Conservation (phyloP, 371 early-diverging fungal species). For the Rhizopus delemar region DNA sequence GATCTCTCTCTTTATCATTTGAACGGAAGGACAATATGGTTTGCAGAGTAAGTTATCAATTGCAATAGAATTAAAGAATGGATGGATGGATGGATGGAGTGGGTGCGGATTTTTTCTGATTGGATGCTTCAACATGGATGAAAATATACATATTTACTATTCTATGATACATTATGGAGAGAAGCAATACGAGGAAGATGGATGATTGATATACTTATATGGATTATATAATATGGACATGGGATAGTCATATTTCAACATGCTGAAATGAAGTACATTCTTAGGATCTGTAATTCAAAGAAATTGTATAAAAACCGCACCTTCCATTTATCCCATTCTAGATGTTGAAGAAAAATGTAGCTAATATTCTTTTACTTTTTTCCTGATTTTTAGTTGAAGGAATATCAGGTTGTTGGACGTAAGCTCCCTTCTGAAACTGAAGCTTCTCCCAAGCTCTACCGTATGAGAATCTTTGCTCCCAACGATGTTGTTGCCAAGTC, state of each 20-base stretch:
- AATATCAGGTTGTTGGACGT: slow-evolving; percentile 75
- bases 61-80: neutral
- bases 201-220: neutral
- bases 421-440: slow-evolving; percentile 88
- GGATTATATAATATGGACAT: too few species aligned
- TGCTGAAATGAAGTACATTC: too few species aligned
- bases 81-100: neutral
- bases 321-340: too few species aligned
- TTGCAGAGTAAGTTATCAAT: slow-evolving; percentile 21
- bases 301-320: too few species aligned
- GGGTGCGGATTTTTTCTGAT: neutral
- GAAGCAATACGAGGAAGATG: too few species aligned
- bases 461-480: slow-evolving; percentile 95
- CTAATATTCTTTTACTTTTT: neutral
- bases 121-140: too few species aligned
- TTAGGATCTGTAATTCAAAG: too few species aligned
- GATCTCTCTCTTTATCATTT: slow-evolving; percentile 25
- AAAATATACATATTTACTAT: too few species aligned
- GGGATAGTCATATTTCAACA: too few species aligned
- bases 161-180: too few species aligned
- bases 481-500: slow-evolving; percentile 96
- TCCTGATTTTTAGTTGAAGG: slow-evolving; percentile 14
- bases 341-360: too few species aligned
- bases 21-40: slow-evolving; percentile 28
- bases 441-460: slow-evolving; percentile 91